Evolutionary conservation across 2,329 filamentous ascomycete genomes (phyloP), one percentile per base, ranked within the genome.

Genomic region (Pseudogymnoascus sp.): DNA sequence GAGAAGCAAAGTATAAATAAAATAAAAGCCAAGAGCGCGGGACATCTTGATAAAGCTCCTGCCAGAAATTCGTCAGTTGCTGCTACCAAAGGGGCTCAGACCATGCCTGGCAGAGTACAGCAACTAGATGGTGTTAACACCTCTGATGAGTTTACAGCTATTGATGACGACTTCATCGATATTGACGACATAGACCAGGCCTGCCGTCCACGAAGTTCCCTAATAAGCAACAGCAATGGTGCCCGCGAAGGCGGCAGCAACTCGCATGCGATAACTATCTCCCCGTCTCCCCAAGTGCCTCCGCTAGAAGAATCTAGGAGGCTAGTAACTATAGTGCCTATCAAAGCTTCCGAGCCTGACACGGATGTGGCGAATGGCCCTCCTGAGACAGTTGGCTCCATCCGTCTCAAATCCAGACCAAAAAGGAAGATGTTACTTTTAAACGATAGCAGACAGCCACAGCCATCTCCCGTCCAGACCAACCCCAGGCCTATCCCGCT

Each of bases 331-430:
- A 61, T 8, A 25, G 34, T 11, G 6, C 34, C 34, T 23, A 10
- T 19, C 14, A 8, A 3, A 14, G 31, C 6, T 39, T 23, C 13
- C 11, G 34, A 25, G 11, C 4, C 36, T 25, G 13, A 6, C 25
- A 4, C 2, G 6, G 36, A 25, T 28, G 16, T 31, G 21, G 6
- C 8, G 14, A 19, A 25, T 61, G 36, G 19, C 13, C 39, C 36
- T 6, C 13, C 36, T 25, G 36, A 61, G 19, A 31, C 25, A n/a
- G 36, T 41, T 16, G 60, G 60, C n/a, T 61, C 62, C 21, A 51
- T 63, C 6, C 43, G 62, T 3, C 54, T 63, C 13, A 63, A 63
- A 61, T 61, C 62, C 19, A 60, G 48, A 31, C 62, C 62, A 60
- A 63, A 63, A 21, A 62, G 48, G 31, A 63, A 63, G 21, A 60